A percentile compares a stretch with the other conserved stretches of the same genome.
Conservation (phyloP, 352 stramenopile genomes). For the Albugo laibachii region DNA sequence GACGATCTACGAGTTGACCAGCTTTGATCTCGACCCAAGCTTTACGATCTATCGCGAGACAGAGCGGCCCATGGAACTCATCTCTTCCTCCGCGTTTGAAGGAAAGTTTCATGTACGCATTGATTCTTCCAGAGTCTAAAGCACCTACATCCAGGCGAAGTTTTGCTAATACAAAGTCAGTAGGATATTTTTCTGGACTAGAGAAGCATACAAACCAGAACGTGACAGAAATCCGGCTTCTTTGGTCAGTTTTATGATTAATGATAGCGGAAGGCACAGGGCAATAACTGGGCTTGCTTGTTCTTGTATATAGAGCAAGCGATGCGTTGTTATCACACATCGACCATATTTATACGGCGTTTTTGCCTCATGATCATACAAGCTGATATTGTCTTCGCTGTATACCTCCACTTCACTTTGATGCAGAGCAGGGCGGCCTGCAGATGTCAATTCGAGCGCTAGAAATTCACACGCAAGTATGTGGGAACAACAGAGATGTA, state of each 20-base stretch:
- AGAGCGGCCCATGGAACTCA: constrained; percentile 62
- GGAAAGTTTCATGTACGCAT: constrained; percentile 65
- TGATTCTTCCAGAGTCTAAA: constrained; percentile 14
- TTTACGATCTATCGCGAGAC: constrained; percentile 34
- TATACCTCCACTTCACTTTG: constrained; percentile 76
- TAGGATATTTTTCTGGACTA: neutral
- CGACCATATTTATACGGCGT: constrained; percentile 42
- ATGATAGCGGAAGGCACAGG: constrained; percentile 52
- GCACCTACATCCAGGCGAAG: constrained; percentile 49
- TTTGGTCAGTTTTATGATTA: constrained; percentile 45
- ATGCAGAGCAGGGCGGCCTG: constrained; percentile 50
- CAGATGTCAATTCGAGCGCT: constrained; percentile 50
- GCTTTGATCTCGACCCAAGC: constrained; percentile 64
- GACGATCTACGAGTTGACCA: constrained; percentile 46
- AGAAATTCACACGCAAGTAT: neutral
- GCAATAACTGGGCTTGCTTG: constrained; percentile 23
- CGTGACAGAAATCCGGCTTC: constrained; percentile 67
- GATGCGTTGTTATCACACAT: constrained; percentile 66
- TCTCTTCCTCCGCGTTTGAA: constrained; percentile 73
- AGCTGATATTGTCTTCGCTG: constrained; percentile 59
- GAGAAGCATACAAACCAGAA: constrained; percentile 11
- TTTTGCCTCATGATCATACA: constrained; percentile 70
- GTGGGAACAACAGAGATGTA: too few relatives aligned
- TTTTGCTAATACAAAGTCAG: constrained; percentile 21
- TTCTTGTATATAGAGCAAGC: constrained; percentile 66